Evolutionary conservation across 768 basidiomycete species (phyloP).

Genomic region (Agrocybe pediades): DNA sequence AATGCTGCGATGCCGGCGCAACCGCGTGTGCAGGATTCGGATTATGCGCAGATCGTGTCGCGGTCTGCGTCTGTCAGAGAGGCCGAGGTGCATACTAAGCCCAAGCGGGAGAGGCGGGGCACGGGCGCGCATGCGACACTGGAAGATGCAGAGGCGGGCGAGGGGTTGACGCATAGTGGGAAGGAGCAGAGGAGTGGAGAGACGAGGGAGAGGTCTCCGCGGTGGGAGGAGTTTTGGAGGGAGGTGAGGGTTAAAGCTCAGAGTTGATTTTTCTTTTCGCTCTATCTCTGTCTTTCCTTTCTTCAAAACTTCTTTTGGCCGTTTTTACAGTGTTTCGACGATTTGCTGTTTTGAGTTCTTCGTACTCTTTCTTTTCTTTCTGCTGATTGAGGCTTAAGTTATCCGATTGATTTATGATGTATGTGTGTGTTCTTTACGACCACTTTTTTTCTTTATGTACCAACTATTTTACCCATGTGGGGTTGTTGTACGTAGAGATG

Average conservation of each 20-base stretch:
- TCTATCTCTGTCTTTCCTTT: no score
- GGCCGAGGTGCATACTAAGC: neutral
- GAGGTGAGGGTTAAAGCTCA: constrained; percentile 33
- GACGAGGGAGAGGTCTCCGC: constrained; percentile 17
- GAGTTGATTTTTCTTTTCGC: constrained; percentile 3
- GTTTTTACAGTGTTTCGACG: no score
- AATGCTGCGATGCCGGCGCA: neutral
- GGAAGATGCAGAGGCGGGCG: constrained; percentile 11
- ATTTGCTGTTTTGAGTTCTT: no score
- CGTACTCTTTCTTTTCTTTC: neutral
- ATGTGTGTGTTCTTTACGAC: neutral
- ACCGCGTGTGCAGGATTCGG: neutral
- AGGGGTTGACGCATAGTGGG: constrained; percentile 2
- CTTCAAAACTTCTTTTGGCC: no score
- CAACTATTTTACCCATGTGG: neutral
- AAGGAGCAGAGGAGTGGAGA: constrained; percentile 1
- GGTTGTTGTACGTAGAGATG: neutral
- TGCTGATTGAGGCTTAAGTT: neutral
- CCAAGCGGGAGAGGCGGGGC: neutral
- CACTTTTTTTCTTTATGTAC: neutral
- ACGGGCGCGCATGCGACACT: neutral
- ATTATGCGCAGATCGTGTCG: neutral
- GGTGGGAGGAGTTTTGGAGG: constrained; percentile 39
- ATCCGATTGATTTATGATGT: neutral
- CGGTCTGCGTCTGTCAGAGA: neutral